Evolutionary conservation across 345 rosid genomes (phyloP), one percentile per base, ranked within the genome.

Genomic region (Eucalyptus albens): DNA sequence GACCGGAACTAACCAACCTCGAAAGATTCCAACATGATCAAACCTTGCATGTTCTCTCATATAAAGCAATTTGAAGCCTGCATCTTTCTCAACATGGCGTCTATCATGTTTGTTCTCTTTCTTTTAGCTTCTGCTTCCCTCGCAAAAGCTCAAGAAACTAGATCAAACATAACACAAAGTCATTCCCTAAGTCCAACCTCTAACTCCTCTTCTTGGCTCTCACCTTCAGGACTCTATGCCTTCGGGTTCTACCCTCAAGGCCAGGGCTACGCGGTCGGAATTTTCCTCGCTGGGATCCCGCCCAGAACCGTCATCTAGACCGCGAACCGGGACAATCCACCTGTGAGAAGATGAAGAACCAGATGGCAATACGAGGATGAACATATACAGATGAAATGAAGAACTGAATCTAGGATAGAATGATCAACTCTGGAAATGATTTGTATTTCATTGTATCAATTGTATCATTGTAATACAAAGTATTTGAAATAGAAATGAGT

Each of bases 241-340:
- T 91, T 92, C 24, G 94, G 94, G 17, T 91, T 91, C 90, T 89
- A 87, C 86, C 82, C 24, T 29, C 69, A 69, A 72, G 92, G 90
- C 81, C 29, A 87, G 33, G 87, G 87, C 27, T 91, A 86, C 86
- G 81, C 55, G 7, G 62, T 93, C 11, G 92, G 91, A 49, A 21
- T 92, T 27, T 89, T 42, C 86, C 49, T 47, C 4, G 49, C 49
- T 0, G 4, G 49, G 13, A 47, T 11, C 49, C 49, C 0, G 13
- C 49, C 49, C 4, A 47, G 49, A 47, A 47, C 49, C 1, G 49
- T 47, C 49, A 11, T 47, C 49, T 47, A 13, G 49, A 47, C 49
- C 5, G 49, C 0, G 49, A 47, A 47, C 49, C 13, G 4, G 2
- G 49, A 47, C 2, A 1, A 47, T 47, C 49, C 49, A 47, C 49